phyloP scores from a whole-genome alignment of 495 filamentous ascomycete genomes.

The Tetracladium setigerum region DNA sequence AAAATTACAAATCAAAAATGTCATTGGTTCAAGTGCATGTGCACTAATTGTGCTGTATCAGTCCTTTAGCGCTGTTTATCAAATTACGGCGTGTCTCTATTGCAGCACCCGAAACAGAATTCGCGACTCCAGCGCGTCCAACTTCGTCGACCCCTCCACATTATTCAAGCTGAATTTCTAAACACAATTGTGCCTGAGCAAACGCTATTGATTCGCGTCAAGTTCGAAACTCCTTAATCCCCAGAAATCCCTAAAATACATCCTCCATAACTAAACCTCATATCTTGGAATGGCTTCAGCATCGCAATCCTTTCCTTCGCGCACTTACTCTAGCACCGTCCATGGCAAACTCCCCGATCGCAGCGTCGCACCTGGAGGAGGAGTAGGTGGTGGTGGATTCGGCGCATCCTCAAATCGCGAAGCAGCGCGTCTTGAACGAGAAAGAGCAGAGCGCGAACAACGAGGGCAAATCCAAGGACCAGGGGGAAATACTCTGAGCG shows the following conservation, averaged over 20 bases:
- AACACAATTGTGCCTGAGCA: not conserved
- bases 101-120: no score
- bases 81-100: no score
- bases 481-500: slow-evolving; percentile 21
- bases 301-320: slow-evolving; percentile 14
- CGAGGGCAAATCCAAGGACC: slow-evolving; percentile 30
- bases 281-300: slow-evolving; percentile 17
- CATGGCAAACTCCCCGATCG: slow-evolving; percentile 23
- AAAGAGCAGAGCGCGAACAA: slow-evolving; percentile 30
- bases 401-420: slow-evolving; percentile 6
- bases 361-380: not conserved
- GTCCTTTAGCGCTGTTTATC: no score
- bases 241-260: not conserved
- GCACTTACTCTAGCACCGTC: slow-evolving; percentile 18
- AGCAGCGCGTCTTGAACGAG: slow-evolving; percentile 27
- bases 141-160: not conserved
- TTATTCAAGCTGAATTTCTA: not conserved
- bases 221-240: not conserved
- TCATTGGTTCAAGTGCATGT: no score
- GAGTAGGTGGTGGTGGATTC: not conserved
- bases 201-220: no score
- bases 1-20: no score
- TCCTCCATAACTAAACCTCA: not conserved
- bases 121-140: not conserved
- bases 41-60: no score